Evolutionary conservation across 345 rosid species (phyloP), one percentile per base, ranked within the genome.

Genomic region (Pistacia atlantica): DNA sequence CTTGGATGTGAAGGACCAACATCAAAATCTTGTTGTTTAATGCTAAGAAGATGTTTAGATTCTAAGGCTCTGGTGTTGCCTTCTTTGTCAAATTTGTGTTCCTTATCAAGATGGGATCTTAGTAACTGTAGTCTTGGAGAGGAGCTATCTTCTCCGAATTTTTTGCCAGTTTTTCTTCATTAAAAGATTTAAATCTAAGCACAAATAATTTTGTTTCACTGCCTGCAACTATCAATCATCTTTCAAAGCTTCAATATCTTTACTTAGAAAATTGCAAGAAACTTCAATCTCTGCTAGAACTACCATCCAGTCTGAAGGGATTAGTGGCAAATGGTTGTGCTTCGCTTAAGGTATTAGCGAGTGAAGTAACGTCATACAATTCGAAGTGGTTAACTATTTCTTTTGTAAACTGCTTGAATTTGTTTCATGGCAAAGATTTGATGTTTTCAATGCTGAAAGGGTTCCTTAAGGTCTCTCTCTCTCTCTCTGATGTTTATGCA

Each of bases 261-360:
- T 56, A 72, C 18, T 22, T 82, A 42, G 63, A 75, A 22, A 31
- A 52, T 69, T 82, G 83, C 69, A 64, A 71, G 69, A 64, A 17
- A 72, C 79, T 84, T 33, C 54, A 22, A 62, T 68, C 55, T 28
- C 11, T 81, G 55, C 82, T 77, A 31, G 57, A 37, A 20, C 65
- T 84, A 68, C 83, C 84, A 28, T 66, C 69, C 37, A 57, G 57
- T 31, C n/a, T 83, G 3, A 22, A 45, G 63, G 48, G 10, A 17
- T 7, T 72, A 3, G 52, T 10, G 51, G 72, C 77, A 61, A 62
- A 1, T 1, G 65, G 69, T 13, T 77, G 83, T 22, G 64, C 62
- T n/a, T 66, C 72, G 2, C 59, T 76, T 42, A 67, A 71, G 54
- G 57, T 37, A 38, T 75, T 80, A 20, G 11, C 69, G 25, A 75